Evolutionary conservation across 2,329 filamentous ascomycete species (phyloP), one percentile per base, ranked within the genome.

Genomic region (Drechmeria coniospora): DNA sequence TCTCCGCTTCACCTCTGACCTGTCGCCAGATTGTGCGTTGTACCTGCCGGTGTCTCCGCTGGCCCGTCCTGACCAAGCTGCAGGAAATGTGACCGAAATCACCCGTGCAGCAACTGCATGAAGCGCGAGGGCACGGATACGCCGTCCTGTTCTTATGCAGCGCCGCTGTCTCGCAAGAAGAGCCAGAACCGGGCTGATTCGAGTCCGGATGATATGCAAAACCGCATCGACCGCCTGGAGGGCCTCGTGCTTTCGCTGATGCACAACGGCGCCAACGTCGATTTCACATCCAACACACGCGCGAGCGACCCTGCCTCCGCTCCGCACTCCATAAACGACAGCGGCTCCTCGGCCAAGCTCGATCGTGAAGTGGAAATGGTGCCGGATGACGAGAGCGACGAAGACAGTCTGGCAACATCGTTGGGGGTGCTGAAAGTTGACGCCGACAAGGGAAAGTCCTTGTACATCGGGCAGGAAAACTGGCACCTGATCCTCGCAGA

Each of bases 201-300:
- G 30, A 73, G 54, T 41, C 83, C 87, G 27, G 86, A 93, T 65
- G 87, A 94, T 54, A 94, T 95, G 87, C 87, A 95, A 59, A 92
- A 92, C 49, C 79, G 90, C 50, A 95, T 95, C 57, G 86, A 95
- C 60, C 74, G 87, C 43, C 65, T 95, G 39, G 87, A 95, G 65
- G 79, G 81, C 42, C 61, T 95, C 50, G 87, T 95, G 35, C 57
- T 95, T 38, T 92, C 83, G 16, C 56, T 95, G 47, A 94, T 95
- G 87, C 87, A 87, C 46, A 86, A 81, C 50, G 82, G 82, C 32
- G 57, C 67, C 37, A 61, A 57, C 29, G 45, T 64, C 29, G 63
- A 68, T 26, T 38, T 54, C 7, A 45, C 10, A 11, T 21, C 57
- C 8, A 41, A 41, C 28, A 42, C 46, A 10, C 44, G 40, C 16